Evolutionary conservation across 148 eudicot species (phyloP), one percentile per base, ranked within the genome.

Genomic region (Vaccinium vitisidaea): DNA sequence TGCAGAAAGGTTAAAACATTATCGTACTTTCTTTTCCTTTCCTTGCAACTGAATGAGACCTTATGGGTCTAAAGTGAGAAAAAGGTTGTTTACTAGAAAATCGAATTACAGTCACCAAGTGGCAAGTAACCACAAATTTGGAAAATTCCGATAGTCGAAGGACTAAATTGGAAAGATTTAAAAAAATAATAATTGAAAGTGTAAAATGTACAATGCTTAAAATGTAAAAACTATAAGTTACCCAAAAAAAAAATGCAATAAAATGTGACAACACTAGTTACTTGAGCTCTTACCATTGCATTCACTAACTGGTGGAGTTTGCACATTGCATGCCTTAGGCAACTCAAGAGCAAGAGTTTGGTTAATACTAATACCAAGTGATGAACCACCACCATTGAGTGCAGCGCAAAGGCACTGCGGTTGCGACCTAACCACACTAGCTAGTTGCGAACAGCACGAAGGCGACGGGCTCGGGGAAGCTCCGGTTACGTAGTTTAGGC

Each of bases 241-340:
- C 39, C 36, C 18, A 27, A 67, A 69, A 69, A 63, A 63, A 8
- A n/a, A 59, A 59, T 4, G 23, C 25, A 61, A 61, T 21, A 2
- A 61, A 61, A 61, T 0, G 8, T 9, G 36, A 67, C 15, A 9
- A 3, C 6, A 27, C 16, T 23, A 7, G 73, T 67, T 27, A 67
- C 12, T 27, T 69, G 74, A 69, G 48, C 2, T 46, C 48, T 83
- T 75, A 83, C 85, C 81, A 76, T 76, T 39, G 6, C 85, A 83
- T 14, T 83, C 21, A 39, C 73, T 70, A 58, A 83, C 70, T n/a
- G 85, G 69, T 18, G 85, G 80, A 75, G 71, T 83, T 16, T 83
- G 30, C 54, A 83, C 77, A 32, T 77, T 75, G 70, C 85, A 83
- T 8, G 85, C 85, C 46, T 80, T 36, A 18, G 85, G 80, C 39